Evolutionary conservation across 768 basidiomycete species (phyloP).

Genomic region (Cystofilobasidium bisporidii): DNA sequence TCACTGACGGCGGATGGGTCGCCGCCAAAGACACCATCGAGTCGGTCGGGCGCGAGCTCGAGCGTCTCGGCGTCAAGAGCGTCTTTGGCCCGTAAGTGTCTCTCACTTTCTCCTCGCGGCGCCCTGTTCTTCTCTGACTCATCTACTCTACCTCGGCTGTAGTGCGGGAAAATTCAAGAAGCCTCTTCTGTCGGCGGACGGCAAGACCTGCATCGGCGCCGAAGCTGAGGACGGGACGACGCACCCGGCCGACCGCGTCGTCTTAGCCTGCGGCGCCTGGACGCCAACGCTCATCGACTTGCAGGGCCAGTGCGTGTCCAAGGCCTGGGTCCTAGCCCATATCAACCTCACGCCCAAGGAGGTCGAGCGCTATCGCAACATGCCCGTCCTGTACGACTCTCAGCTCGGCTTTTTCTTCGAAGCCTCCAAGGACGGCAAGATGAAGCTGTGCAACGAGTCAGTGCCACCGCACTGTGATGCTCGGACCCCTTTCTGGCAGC

Average conservation of each 20-base stretch:
- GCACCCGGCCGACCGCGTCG: slow-evolving; percentile 34
- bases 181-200: slow-evolving; percentile 31
- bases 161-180: slow-evolving; percentile 35
- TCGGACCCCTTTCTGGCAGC: too few relatives aligned
- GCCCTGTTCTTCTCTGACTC: too few relatives aligned
- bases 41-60: slow-evolving; percentile 32
- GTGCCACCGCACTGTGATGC: too few relatives aligned
- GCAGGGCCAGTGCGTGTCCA: slow-evolving; percentile 37
- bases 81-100: slow-evolving; percentile 32
- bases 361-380: slow-evolving; percentile 29
- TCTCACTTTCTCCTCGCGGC: too few relatives aligned
- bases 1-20: slow-evolving; percentile 35
- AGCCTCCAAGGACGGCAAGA: slow-evolving; percentile 27
- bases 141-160: background rate
- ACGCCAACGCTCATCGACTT: slow-evolving; percentile 36
- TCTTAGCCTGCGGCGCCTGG: slow-evolving; percentile 39
- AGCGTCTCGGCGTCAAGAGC: slow-evolving; percentile 32
- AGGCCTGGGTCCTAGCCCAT: slow-evolving; percentile 34
- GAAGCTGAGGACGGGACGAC: slow-evolving; percentile 33
- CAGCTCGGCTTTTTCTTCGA: slow-evolving; percentile 39
- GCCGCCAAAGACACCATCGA: slow-evolving; percentile 37
- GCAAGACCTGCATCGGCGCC: slow-evolving; percentile 32
- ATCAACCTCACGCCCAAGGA: slow-evolving; percentile 37
- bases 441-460: slow-evolving; percentile 34
- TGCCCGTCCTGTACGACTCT: slow-evolving; percentile 37